Conservation (phyloP, 2,329 filamentous ascomycete species). For the Sporothrix schenckii region DNA sequence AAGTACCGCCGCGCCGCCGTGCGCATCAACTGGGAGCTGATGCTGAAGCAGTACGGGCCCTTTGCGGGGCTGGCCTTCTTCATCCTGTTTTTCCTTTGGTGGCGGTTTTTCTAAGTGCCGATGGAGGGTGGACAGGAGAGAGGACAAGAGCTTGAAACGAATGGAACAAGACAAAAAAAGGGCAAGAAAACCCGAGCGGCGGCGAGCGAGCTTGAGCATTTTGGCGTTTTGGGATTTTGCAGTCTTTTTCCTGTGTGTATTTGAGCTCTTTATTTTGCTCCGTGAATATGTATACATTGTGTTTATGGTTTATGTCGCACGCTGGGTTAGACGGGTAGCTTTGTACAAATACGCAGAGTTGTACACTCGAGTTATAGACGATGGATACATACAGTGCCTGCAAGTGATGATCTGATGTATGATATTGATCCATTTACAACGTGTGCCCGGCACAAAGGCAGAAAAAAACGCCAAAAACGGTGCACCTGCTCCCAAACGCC, state of each 20-base stretch:
- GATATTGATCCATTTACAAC: not conserved
- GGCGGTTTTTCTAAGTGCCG: constrained; percentile 76
- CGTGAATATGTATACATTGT: not conserved
- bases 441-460: not conserved
- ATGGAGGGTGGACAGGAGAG: not conserved
- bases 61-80: constrained; percentile 80
- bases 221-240: constrained; percentile 12
- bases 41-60: constrained; percentile 95
- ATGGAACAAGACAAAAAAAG: not conserved
- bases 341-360: not conserved
- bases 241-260: not conserved
- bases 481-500: constrained; percentile 8
- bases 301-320: not conserved
- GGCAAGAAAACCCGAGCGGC: not conserved
- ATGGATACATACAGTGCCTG: not conserved
- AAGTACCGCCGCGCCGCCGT: constrained; percentile 94
- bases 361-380: not conserved
- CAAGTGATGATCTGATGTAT: not conserved
- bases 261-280: not conserved
- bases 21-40: constrained; percentile 95
- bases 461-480: not conserved
- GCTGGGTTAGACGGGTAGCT: constrained; percentile 6
- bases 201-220: constrained; percentile 25
- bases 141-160: not conserved
- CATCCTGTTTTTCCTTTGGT: constrained; percentile 84